Evolutionary conservation across 306 rosid species (phyloP), one percentile per base, ranked within the genome.

Genomic region (Lathyrus sativus): DNA sequence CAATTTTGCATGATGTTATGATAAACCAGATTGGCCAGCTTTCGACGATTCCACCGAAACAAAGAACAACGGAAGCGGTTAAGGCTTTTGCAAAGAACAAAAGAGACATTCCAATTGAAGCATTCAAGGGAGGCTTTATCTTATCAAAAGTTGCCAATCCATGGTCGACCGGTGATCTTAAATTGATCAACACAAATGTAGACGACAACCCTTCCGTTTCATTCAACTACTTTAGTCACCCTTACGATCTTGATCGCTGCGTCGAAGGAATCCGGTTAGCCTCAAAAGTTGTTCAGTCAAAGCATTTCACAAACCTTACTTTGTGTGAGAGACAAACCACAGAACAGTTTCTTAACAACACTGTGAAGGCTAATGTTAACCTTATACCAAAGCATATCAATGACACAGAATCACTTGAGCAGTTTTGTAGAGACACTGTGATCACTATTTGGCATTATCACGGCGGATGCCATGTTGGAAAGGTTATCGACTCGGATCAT

Each of bases 391-490:
- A 79, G 66, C 88, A 90, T 41, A 53, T 71, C 28, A 88, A 90
- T 63, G 97, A 88, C 78, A 86, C 95, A 0, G 31, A 78, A 39
- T 93, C 97, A 41, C 7, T 93, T 9, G 86, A 85, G 73, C 97
- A 88, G 79, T 90, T 90, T 65, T 93, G 97, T 72, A 85, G 63
- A 62, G 99, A 93, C 80, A 85, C 96, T 31, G 96, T 93, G 77
- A 88, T 88, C 81, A 84, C 97, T 28, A 93, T 90, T 67, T 93
- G 99, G 99, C 99, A 93, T 43, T 93, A 90, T 85, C 99, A 90
- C 69, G 99, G 99, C 11, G 99, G 99, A 39, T 81, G 90, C 71
- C 99, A 85, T 57, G 88, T 90, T 24, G 95, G 95, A 39, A 88
- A 81, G 79, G 99, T 90, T 12, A 85, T 93, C 50, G 72, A 64